Base-by-base conservation (phyloP, 768 basidiomycete genomes). In the Gautieria morchelliformis region DNA sequence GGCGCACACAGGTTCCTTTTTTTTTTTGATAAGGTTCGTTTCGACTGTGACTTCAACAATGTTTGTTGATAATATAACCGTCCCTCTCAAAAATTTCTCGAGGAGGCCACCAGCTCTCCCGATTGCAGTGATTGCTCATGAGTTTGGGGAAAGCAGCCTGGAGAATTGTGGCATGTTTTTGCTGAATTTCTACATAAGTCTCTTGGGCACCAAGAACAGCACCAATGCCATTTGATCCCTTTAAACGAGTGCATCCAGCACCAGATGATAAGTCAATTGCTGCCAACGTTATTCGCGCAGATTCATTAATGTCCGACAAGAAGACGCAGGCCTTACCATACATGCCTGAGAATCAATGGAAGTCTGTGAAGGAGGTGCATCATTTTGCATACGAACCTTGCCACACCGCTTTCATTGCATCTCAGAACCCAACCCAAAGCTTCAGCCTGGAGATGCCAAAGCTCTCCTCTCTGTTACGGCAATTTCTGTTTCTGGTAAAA, bases 1-100 rank as follows among this genome's bases (percentile, higher is more conserved):
- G 96, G 68, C 87, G 96, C 68, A 98, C 96, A 59, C 91, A 97
- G 70, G 83, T 93, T 56, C 75, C 76, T n/a, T n/a, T n/a, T n/a
- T n/a, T n/a, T n/a, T 62, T 99, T 99, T 79, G 98, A 99, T 89
- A 89, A 93, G 83, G 89, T 87, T 61, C 39, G 56, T 48, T 33
- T 27, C 42, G 46, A 48, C 52, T 5, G n/a, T 99, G 48, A 42
- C 61, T 33, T 60, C 57, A 44, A 33, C 27, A 19, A 24, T 22
- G 48, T 24, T 49, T 62, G 54, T 66, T 73, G 72, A 63, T 9
- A 33, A 17, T 56, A 24, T 33, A 59, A 53, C n/a, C 98, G 63
- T 97, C 95, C 65, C 81, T 99, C 64, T 98, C 95, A 60, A 82
- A 87, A 69, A 92, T n/a, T 98, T 66, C 73, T 83, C 60, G 90